Evolutionary conservation across 495 filamentous ascomycete genomes (phyloP).

Genomic region (Penicillium verhagenii): DNA sequence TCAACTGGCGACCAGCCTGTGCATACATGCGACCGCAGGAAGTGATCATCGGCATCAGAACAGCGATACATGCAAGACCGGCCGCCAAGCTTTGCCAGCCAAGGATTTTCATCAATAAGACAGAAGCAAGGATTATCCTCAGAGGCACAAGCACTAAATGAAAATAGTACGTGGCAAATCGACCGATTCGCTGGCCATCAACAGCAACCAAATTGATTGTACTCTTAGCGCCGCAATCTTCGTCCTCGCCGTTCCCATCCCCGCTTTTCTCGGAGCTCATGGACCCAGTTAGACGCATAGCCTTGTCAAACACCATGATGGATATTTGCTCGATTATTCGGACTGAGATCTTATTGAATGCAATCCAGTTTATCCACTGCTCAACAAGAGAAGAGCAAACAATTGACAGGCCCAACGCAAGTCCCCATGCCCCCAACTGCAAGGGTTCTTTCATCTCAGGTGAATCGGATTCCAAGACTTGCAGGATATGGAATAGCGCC

Average conservation of each 20-base stretch:
- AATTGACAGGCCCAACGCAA: too few species aligned
- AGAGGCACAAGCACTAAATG: neutral
- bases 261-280: neutral
- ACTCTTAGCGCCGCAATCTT: neutral
- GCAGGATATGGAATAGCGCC: too few species aligned
- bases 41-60: slow-evolving; percentile 1
- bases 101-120: neutral
- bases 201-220: neutral
- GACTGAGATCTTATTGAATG: neutral
- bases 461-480: too few species aligned
- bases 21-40: neutral
- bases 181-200: neutral
- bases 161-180: neutral
- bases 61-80: neutral
- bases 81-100: neutral
- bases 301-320: neutral
- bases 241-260: neutral
- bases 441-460: too few species aligned
- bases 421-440: too few species aligned
- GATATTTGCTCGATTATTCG: neutral
- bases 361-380: neutral
- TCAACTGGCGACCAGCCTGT: slow-evolving; percentile 9
- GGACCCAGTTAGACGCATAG: neutral
- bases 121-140: neutral
- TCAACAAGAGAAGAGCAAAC: too few species aligned